These are phyloP conservation scores for Globisporangium echinulatum DNA, from an alignment of 352 stramenopile species.

Conservation along the genomic window DNA sequence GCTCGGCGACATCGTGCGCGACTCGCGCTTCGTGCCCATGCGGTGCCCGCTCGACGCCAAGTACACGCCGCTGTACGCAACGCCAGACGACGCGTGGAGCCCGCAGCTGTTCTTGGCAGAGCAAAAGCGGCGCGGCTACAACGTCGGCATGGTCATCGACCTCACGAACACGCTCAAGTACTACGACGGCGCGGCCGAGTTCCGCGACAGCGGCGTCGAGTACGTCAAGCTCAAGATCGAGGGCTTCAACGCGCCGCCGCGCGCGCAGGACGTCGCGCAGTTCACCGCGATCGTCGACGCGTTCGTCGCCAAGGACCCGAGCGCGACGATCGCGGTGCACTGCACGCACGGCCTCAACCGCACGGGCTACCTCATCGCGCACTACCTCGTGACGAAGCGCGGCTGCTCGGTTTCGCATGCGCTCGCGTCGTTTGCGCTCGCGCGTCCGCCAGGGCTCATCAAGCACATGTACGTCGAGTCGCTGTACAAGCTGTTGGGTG, in stretches of 20 bases:
- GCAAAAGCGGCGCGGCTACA: conserved; percentile 26
- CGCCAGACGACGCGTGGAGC: conserved; percentile 43
- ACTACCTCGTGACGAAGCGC: conserved; percentile 60
- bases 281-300: conserved; percentile 66
- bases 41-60: conserved; percentile 69
- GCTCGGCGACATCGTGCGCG: conserved; percentile 51
- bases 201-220: conserved; percentile 35
- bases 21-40: conserved; percentile 56
- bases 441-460: conserved; percentile 67
- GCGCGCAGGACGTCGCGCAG: conserved; percentile 33
- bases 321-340: conserved; percentile 60
- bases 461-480: conserved; percentile 82
- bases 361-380: conserved; percentile 71
- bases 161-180: conserved; percentile 85
- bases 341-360: conserved; percentile 78
- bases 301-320: conserved; percentile 34
- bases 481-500: conserved; percentile 45
- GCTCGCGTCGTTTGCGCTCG: conserved; percentile 36
- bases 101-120: conserved; percentile 44
- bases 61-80: conserved; percentile 36
- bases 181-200: conserved; percentile 55
- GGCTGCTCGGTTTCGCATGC: conserved; percentile 21
- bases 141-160: conserved; percentile 71
- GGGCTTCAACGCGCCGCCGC: conserved; percentile 54
- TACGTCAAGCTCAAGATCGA: conserved; percentile 82